Evolutionary conservation across 371 early-diverging fungal genomes (phyloP).

Genomic region (Saksenaea vasiformis): DNA sequence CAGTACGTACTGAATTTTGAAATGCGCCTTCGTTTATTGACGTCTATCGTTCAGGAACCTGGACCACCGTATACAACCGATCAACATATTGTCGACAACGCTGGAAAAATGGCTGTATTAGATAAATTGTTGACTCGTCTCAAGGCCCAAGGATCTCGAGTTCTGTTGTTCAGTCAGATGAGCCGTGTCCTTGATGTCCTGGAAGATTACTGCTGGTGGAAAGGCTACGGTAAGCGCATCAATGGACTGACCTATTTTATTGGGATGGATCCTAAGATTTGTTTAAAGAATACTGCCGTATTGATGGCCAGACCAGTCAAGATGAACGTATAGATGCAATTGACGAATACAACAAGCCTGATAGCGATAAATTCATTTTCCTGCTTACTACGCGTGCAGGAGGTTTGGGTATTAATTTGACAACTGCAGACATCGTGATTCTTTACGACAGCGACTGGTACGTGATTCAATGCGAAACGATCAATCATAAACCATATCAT

Average conservation of each 20-base stretch:
- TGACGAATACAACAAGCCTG: conserved; percentile 94
- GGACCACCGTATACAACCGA: conserved; percentile 97
- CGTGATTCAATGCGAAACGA: conserved; percentile 1
- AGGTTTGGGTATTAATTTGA: conserved; percentile 98
- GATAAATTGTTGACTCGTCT: conserved; percentile 88
- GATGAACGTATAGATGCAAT: conserved; percentile 93
- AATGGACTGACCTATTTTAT: too few species aligned
- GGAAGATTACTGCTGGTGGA: conserved; percentile 97
- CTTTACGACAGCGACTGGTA: conserved; percentile 98
- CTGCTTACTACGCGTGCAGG: conserved; percentile 98
- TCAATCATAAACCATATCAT: neutral
- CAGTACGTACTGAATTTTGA: conserved; percentile 49
- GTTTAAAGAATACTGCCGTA: conserved; percentile 88
- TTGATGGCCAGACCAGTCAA: conserved; percentile 97
- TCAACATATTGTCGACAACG: conserved; percentile 93
- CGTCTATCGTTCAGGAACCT: conserved; percentile 36
- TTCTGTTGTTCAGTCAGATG: conserved; percentile 99
- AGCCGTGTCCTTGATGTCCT: conserved; percentile 98
- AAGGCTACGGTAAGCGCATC: conserved; percentile 66
- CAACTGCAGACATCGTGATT: conserved; percentile 97
- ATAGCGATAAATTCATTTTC: conserved; percentile 94
- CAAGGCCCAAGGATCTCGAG: conserved; percentile 93
- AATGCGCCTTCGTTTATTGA: neutral
- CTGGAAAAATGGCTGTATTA: conserved; percentile 93
- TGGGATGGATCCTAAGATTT: neutral